Conservation (phyloP, 192 early-diverging fungal species). For the Podila epigama region DNA sequence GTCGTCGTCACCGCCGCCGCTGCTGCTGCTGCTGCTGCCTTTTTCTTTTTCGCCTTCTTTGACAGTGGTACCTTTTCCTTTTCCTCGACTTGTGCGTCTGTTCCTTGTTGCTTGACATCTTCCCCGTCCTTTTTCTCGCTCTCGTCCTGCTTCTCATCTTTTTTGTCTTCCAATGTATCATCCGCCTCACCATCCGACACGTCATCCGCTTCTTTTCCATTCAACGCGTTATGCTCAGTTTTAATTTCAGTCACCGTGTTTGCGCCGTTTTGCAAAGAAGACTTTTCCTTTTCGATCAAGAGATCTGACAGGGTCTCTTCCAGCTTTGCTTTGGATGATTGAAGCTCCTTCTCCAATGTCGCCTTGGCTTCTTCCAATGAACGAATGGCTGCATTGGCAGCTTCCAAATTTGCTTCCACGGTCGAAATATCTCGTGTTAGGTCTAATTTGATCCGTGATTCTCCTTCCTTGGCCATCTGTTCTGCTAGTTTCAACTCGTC, state of each 20-base stretch:
- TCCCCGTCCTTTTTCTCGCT: no score
- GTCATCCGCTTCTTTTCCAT: neutral
- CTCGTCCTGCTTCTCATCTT: conserved; percentile 14
- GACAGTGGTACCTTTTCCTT: conserved; percentile 28
- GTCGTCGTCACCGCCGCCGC: conserved; percentile 8
- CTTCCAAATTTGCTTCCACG: conserved; percentile 9
- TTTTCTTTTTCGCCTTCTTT: conserved; percentile 38
- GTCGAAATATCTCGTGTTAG: conserved; percentile 17
- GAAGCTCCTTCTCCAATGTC: conserved; percentile 23
- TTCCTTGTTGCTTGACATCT: conserved; percentile 12
- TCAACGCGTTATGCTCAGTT: neutral
- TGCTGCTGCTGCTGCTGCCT: conserved; percentile 9
- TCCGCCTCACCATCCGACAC: neutral
- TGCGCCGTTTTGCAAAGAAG: no score
- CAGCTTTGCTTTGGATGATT: conserved; percentile 9
- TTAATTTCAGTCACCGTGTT: neutral
- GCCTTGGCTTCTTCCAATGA: conserved; percentile 9
- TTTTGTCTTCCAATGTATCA: conserved; percentile 11
- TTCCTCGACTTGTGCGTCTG: conserved; percentile 18
- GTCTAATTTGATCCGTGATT: conserved; percentile 25
- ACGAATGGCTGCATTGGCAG: conserved; percentile 8
- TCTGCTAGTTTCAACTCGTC: conserved; percentile 34
- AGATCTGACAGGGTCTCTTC: conserved; percentile 9
- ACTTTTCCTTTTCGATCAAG: conserved; percentile 12
- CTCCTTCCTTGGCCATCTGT: conserved; percentile 29